Conservation (phyloP, 2,329 filamentous ascomycete genomes). For the Chaetomium strumarium region DNA sequence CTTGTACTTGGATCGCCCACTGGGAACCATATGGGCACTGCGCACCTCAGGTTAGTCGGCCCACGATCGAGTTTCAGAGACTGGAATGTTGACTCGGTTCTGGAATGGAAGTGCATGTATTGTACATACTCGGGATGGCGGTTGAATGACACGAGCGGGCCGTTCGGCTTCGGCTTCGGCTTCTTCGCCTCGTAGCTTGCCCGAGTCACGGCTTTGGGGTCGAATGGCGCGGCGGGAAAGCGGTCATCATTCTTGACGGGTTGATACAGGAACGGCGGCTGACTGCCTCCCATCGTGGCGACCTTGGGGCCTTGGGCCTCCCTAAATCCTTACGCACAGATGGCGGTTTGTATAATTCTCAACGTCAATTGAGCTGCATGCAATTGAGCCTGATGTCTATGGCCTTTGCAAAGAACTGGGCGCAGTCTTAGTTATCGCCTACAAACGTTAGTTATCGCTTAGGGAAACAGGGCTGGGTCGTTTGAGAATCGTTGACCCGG, state of each 20-base stretch:
- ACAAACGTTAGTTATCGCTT: no score
- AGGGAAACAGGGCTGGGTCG: not conserved
- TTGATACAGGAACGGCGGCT: conserved; percentile 67
- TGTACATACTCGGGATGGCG: conserved; percentile 71
- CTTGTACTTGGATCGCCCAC: conserved; percentile 55
- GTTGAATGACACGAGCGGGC: conserved; percentile 77
- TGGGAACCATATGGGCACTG: conserved; percentile 58
- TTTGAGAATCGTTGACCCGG: not conserved
- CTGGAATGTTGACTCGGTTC: not conserved
- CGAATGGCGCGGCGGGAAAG: conserved; percentile 58
- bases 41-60: not conserved
- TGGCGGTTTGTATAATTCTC: not conserved
- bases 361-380: not conserved
- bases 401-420: not conserved
- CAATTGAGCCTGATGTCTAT: no score
- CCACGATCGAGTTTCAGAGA: not conserved
- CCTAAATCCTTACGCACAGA: not conserved
- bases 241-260: conserved; percentile 46
- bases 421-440: not conserved
- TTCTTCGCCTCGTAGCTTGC: conserved; percentile 65
- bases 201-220: conserved; percentile 79
- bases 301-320: no score
- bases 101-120: conserved; percentile 3
- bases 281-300: conserved; percentile 30
- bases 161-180: conserved; percentile 59